Evolutionary conservation across 495 filamentous ascomycete genomes (phyloP).

Genomic region (Terfezia claveryi): DNA sequence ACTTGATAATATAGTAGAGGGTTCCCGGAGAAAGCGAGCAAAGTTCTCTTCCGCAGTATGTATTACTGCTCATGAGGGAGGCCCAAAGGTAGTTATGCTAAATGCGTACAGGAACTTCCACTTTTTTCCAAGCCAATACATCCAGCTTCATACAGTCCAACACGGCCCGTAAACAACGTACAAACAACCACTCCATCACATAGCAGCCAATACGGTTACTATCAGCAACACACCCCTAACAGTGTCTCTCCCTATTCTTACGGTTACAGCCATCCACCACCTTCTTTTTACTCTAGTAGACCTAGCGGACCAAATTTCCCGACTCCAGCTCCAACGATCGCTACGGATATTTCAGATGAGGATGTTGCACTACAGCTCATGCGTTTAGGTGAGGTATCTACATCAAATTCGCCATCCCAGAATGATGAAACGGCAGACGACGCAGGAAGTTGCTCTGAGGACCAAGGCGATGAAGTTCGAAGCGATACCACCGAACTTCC

Average conservation of each 20-base stretch:
- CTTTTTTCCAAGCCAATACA: not conserved
- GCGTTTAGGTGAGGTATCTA: constrained; percentile 74
- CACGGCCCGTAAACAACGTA: not conserved
- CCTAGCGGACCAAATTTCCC: constrained; percentile 28
- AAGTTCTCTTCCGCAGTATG: constrained; percentile 40
- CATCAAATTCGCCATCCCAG: constrained; percentile 73
- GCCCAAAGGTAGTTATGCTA: not conserved
- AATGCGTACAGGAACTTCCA: not conserved
- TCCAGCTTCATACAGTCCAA: not conserved
- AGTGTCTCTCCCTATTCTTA: not conserved
- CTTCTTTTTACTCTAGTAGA: not conserved
- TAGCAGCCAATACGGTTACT: not conserved
- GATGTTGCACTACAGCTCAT: constrained; percentile 94
- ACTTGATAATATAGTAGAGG: constrained; percentile 91
- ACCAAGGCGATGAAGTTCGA: constrained; percentile 59
- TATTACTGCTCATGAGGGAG: not conserved
- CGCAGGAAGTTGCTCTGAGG: constrained; percentile 66
- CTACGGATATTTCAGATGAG: constrained; percentile 89
- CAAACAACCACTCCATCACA: not conserved
- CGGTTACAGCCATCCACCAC: not conserved
- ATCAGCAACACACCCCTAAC: not conserved
- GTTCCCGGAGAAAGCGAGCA: constrained; percentile 78
- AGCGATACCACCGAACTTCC: constrained; percentile 42
- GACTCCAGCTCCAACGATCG: constrained; percentile 83
- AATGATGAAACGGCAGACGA: constrained; percentile 53